Evolutionary conservation across 1,139 yeast genomes (phyloP), one percentile per base, ranked within the genome.

Genomic region (Scheffersomyces illinoinensis): DNA sequence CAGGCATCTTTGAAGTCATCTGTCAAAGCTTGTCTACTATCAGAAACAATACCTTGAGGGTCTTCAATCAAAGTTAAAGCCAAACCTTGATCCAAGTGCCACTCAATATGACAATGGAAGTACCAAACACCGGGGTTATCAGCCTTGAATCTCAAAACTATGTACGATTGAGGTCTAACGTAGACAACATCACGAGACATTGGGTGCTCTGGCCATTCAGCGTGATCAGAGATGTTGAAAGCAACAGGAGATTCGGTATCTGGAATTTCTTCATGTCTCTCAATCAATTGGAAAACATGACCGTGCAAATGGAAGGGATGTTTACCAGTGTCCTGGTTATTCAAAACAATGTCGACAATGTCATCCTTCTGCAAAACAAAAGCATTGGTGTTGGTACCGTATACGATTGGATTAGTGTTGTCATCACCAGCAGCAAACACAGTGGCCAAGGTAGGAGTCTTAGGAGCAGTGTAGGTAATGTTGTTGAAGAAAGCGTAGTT

Each of bases 221-320:
- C 69, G 60, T 75, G 76, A 26, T 72, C 71, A 21, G 76, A 69
- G n/a, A 77, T 72, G 67, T 81, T 77, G 70, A 77, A 83, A 12
- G 66, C 61, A n/a, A 73, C 71, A 66, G 85, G 78, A 62, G 69
- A 70, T 14, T 74, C 74, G 19, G 69, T 75, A 53, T 76, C 81
- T 20, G 70, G 75, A 14, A 77, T 76, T 24, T 68, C 72, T 54
- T 67, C 73, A 46, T 74, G 74, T 66, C 83, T 70, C 21, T 77
- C 74, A 53, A 89, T 76, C 18, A 78, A 66, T 74, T 90, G 96
- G 85, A 90, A 90, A 50, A 71, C 81, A 70, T 90, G 96, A 1
- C 96, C 96, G 75, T 90, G 96, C 68, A 90, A 78, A 76, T 90
- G 96, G 88, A 90, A 90, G n/a, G 96, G 96, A 77, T 90, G 96